phyloP scores from a whole-genome alignment of 352 stramenopile species.

The Phytophthora quininea region DNA sequence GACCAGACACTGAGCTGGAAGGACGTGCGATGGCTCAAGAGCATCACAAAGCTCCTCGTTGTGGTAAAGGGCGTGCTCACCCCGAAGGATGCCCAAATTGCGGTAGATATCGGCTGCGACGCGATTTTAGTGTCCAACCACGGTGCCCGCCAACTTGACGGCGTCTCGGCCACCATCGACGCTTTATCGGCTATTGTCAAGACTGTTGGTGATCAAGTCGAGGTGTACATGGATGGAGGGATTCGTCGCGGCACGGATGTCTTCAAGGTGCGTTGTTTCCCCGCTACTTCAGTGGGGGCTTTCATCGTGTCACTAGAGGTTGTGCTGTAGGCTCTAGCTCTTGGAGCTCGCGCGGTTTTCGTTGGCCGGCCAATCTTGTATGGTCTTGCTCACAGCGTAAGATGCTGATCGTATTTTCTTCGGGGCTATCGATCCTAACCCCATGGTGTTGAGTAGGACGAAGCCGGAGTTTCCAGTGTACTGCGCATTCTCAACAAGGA shows the following conservation, averaged over 20 bases:
- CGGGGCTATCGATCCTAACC: neutral
- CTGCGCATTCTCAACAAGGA: constrained; percentile 92
- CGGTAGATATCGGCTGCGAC: constrained; percentile 89
- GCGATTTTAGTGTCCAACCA: constrained; percentile 95
- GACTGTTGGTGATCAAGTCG: constrained; percentile 77
- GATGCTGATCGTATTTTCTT: constrained; percentile 3
- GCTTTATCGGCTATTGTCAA: constrained; percentile 88
- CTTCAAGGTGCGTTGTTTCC: constrained; percentile 80
- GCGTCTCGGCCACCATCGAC: constrained; percentile 90
- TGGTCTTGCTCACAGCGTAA: constrained; percentile 89
- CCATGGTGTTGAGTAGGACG: constrained; percentile 40
- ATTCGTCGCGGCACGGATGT: constrained; percentile 94
- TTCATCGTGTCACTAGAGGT: constrained; percentile 15
- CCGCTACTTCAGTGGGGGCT: constrained; percentile 8
- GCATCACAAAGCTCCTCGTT: constrained; percentile 88
- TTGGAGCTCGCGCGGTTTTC: constrained; percentile 93
- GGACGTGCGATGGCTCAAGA: constrained; percentile 91
- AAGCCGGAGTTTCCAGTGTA: constrained; percentile 87
- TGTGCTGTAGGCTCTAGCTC: constrained; percentile 52
- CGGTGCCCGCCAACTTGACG: constrained; percentile 91
- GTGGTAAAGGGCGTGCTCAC: constrained; percentile 95
- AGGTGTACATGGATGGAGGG: constrained; percentile 96
- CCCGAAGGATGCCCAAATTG: constrained; percentile 90
- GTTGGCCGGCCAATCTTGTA: constrained; percentile 96
- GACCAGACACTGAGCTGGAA: constrained; percentile 95